Percentiles rank a stretch among this genome's conserved stretches.
Conservation (phyloP, 129 eudicot genomes). For the Artemisia argyi region DNA sequence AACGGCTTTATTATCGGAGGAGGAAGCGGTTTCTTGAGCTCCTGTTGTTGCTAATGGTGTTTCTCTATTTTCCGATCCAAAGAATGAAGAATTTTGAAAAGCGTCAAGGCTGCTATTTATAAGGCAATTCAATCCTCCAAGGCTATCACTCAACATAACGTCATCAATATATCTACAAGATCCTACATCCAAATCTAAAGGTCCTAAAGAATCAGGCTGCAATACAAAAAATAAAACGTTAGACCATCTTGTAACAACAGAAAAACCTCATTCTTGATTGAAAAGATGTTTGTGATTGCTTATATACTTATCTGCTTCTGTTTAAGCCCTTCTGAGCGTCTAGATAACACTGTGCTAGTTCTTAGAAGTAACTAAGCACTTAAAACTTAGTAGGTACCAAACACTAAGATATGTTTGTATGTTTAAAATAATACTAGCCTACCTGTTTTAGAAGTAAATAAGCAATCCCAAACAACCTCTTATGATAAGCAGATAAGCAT, state of each 20-base stretch:
- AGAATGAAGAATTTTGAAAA: slow-evolving; percentile 72
- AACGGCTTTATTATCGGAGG: not conserved
- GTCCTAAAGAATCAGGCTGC: slow-evolving; percentile 97
- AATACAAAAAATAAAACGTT: slow-evolving; percentile 7
- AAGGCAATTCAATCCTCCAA: slow-evolving; percentile 79
- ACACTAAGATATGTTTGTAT: too few species aligned
- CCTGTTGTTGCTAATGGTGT: slow-evolving; percentile 12
- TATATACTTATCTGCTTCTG: too few species aligned
- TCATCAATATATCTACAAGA: slow-evolving; percentile 88
- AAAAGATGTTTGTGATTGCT: too few species aligned
- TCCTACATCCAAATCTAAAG: slow-evolving; percentile 78
- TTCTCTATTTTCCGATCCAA: slow-evolving; percentile 61
- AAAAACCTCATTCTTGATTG: too few species aligned
- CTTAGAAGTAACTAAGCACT: too few species aligned
- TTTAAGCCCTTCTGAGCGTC: too few species aligned
- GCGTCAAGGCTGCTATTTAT: slow-evolving; percentile 89
- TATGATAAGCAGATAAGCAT: too few species aligned
- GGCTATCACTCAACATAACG: slow-evolving; percentile 71
- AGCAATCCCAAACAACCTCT: slow-evolving; percentile 1
- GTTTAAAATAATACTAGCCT: too few species aligned
- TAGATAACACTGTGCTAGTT: too few species aligned
- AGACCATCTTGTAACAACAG: not conserved
- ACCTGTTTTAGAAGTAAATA: too few species aligned
- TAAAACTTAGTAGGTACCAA: not conserved
- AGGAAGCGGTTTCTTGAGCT: not conserved